Conservation (phyloP, 140 eudicot species). For the Anethum foeniculum region DNA sequence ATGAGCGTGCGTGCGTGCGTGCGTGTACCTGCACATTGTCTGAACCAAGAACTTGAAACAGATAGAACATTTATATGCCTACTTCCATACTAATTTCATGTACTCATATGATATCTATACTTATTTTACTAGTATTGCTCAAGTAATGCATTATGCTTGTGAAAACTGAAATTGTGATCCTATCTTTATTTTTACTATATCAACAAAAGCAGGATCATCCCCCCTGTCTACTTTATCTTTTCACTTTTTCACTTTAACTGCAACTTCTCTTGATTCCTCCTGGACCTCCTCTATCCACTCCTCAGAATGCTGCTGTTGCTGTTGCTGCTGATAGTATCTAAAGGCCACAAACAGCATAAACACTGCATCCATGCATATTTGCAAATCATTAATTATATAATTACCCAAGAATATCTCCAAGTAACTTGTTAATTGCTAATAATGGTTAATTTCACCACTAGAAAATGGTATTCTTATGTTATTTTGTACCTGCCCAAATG, state of each 20-base stretch:
- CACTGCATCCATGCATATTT: constrained; percentile 33
- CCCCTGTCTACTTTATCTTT: constrained; percentile 25
- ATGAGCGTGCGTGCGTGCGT: no score
- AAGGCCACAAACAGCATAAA: constrained; percentile 84
- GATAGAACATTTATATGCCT: not conserved
- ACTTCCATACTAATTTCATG: not conserved
- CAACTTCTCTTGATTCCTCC: constrained; percentile 21
- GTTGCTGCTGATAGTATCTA: constrained; percentile 64
- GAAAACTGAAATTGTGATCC: constrained; percentile 8
- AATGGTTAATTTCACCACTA: not conserved
- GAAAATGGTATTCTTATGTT: not conserved
- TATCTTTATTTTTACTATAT: constrained; percentile 21
- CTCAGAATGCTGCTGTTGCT: constrained; percentile 28
- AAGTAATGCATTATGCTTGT: not conserved
- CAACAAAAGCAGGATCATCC: not conserved
- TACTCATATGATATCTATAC: not conserved
- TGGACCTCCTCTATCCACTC: constrained; percentile 30
- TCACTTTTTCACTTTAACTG: not conserved
- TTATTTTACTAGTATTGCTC: not conserved
- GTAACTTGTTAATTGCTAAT: not conserved
- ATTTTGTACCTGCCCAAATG: constrained; percentile 71
- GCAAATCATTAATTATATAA: not conserved
- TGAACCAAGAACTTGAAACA: no score
- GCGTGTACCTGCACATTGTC: no score
- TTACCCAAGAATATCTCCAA: not conserved